Evolutionary conservation across 768 basidiomycete species (phyloP), one percentile per base, ranked within the genome.

Genomic region (Collybia sp.): DNA sequence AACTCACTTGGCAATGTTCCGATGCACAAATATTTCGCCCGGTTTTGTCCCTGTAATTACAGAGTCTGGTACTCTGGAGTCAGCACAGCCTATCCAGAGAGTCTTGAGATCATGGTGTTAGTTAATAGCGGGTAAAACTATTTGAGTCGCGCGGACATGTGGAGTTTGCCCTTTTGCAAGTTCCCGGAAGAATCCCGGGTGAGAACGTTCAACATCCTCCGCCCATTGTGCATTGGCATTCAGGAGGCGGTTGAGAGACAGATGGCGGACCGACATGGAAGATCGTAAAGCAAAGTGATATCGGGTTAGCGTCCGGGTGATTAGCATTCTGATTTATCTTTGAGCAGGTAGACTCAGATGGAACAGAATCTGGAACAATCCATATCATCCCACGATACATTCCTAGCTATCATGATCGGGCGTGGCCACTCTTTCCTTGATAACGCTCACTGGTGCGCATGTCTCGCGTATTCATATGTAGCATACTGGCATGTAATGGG

Each of bases 1-100:
- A 20, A 65, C 82, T 47, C 53, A 89, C 85, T 95, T 93, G 44
- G 90, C 92, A 53, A 94, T 83, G 64, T 93, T 93, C 40, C 92
- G 72, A 64, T 91, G 83, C 20, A 85, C 82, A 56, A 94, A 93
- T 49, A 88, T 79, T 37, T 85, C 84, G 44, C 91, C 93, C 0
- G 92, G 92, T 51, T 73, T 73, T 8, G 79, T 70, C 31, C 71
- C 78, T 31, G 81, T 82, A 46, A 88, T 68, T 53, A 88, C 83
- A 31, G 79, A 79, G 61, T 91, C 90, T 15, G 88, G 89, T 2
- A 92, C 86, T 51, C 92, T 74, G 10, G 89, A 93, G 62, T 94
- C 92, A 32, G 89, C 76, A 62, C 86, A 89, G 42, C 86, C 85
- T 57, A 89, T 78, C 85, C 85, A 89, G 54, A 87, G 77, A 10